phyloP scores from a whole-genome alignment of 805 yeast species.

The Cyberlindnera samutprakarnensis region DNA sequence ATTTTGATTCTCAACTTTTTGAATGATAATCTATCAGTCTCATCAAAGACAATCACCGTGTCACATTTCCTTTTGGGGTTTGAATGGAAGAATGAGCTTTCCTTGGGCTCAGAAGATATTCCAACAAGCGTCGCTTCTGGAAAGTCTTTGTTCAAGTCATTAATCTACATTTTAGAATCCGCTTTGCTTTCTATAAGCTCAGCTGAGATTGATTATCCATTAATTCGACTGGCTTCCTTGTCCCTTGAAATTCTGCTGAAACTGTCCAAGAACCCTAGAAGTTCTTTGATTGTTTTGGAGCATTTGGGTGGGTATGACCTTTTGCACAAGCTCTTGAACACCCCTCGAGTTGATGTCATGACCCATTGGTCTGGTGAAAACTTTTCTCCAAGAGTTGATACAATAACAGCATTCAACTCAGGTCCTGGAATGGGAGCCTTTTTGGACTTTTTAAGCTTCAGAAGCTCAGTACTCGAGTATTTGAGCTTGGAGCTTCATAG shows the following conservation, averaged over 20 bases:
- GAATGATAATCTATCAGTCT: conserved; percentile 35
- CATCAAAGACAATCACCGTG: conserved; percentile 39
- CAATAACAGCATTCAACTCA: conserved; percentile 21
- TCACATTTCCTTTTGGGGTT: conserved; percentile 79
- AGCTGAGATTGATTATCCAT: conserved; percentile 39
- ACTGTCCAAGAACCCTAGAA: conserved; percentile 48
- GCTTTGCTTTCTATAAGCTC: conserved; percentile 37
- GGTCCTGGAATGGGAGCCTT: conserved; percentile 43
- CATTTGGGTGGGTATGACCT: conserved; percentile 46
- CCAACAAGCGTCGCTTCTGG: conserved; percentile 47
- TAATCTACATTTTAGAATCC: conserved; percentile 42
- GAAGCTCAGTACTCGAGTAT: conserved; percentile 56
- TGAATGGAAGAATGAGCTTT: conserved; percentile 41
- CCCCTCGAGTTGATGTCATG: conserved; percentile 43
- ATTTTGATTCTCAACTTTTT: conserved; percentile 53
- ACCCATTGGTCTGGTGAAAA: conserved; percentile 49
- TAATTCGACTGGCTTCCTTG: conserved; percentile 50
- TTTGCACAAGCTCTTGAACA: conserved; percentile 41
- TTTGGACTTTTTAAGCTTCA: conserved; percentile 50
- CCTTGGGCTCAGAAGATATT: conserved; percentile 36
- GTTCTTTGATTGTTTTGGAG: conserved; percentile 43
- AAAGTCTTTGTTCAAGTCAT: conserved; percentile 47
- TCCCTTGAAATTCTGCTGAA: conserved; percentile 56
- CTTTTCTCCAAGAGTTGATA: conserved; percentile 35
- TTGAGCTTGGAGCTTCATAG: conserved; percentile 69